phyloP scores from a whole-genome alignment of 345 rosid genomes.

The Hirschfeldia incana region DNA sequence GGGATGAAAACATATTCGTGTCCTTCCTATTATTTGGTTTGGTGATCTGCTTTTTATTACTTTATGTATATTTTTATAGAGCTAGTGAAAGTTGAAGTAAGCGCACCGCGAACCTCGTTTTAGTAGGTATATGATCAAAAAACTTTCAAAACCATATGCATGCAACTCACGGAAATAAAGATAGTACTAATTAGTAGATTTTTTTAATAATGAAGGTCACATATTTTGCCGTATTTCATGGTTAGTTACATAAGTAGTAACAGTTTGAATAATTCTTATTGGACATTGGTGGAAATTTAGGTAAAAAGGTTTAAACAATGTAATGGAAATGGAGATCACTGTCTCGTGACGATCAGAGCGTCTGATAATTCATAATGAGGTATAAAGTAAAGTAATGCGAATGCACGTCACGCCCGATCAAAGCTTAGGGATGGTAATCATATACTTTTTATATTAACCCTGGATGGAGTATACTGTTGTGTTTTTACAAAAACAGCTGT shows the following conservation, averaged over 20 bases:
- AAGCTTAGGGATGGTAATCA: conserved; percentile 17
- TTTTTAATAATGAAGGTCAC: background rate
- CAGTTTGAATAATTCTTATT: conserved; percentile 10
- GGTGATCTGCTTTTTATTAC: background rate
- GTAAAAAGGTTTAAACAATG: conserved; percentile 1
- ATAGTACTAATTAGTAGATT: background rate
- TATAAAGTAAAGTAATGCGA: conserved; percentile 26
- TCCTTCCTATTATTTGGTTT: background rate
- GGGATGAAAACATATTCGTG: conserved; percentile 5
- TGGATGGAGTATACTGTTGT: background rate
- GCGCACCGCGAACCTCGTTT: conserved; percentile 32
- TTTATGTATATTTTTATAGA: conserved; percentile 5
- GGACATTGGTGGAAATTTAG: conserved; percentile 1
- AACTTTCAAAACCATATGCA: background rate
- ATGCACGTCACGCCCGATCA: conserved; percentile 25
- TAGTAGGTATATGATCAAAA: background rate
- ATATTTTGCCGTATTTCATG: conserved; percentile 2
- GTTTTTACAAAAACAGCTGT: background rate
- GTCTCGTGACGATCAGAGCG: conserved; percentile 37
- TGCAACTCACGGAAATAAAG: conserved; percentile 16
- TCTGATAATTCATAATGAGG: conserved; percentile 27
- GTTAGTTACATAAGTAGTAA: background rate
- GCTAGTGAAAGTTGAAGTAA: conserved; percentile 36
- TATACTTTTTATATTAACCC: background rate
- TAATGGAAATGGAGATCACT: conserved; percentile 26